Evolutionary conservation across 2,329 filamentous ascomycete genomes (phyloP).

Genomic region (Calcarisporium arbuscula): DNA sequence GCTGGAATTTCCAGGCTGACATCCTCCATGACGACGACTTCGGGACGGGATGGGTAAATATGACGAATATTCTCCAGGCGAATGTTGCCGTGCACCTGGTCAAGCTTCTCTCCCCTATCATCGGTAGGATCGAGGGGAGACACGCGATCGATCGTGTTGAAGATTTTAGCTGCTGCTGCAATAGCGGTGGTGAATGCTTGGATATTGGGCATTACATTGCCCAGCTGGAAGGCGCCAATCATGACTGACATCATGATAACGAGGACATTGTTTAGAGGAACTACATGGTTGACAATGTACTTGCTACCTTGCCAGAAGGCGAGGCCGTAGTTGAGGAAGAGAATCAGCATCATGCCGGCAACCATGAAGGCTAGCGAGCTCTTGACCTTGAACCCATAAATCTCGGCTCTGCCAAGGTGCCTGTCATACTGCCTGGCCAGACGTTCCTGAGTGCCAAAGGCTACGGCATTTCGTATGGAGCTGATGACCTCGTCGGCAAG

Average conservation of each 20-base stretch:
- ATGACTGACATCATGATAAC: conserved; percentile 87
- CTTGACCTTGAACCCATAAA: conserved; percentile 72
- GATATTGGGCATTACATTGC: conserved; percentile 77
- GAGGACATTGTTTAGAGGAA: conserved; percentile 64
- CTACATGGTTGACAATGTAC: conserved; percentile 61
- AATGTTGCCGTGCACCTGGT: conserved; percentile 68
- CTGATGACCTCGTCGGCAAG: conserved; percentile 92
- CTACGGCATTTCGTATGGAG: conserved; percentile 85
- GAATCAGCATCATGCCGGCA: conserved; percentile 71
- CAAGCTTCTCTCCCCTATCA: conserved; percentile 63
- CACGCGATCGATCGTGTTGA: conserved; percentile 80
- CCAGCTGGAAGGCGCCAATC: conserved; percentile 86
- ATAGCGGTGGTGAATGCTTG: conserved; percentile 81
- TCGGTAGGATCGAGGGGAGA: conserved; percentile 78
- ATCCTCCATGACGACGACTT: conserved; percentile 81
- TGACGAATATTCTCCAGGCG: conserved; percentile 80
- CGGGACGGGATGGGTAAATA: conserved; percentile 89
- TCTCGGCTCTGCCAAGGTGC: conserved; percentile 67
- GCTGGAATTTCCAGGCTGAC: conserved; percentile 76
- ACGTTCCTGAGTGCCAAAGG: conserved; percentile 89
- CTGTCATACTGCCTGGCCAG: conserved; percentile 79
- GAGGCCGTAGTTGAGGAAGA: conserved; percentile 82
- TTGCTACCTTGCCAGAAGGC: conserved; percentile 83
- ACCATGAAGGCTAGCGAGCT: conserved; percentile 70
- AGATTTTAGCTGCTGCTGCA: conserved; percentile 86